Conservation (phyloP, 2,329 filamentous ascomycete genomes). For the Emergomyces pasteurianus region DNA sequence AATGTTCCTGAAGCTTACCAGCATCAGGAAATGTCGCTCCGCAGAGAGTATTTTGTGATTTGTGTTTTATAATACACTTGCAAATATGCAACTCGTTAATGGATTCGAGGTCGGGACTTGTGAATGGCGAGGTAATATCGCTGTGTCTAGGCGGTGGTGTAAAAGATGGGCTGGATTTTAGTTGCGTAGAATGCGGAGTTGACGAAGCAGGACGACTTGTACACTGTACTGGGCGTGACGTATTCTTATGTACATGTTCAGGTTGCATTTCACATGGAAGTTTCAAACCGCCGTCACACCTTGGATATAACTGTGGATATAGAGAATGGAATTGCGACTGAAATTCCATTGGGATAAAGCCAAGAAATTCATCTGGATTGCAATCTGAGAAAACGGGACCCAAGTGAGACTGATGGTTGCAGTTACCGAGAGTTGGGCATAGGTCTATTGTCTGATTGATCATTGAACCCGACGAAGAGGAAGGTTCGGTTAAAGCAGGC, state of each 20-base stretch:
- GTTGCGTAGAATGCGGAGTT: not conserved
- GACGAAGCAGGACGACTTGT: not conserved
- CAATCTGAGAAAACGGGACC: not conserved
- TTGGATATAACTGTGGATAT: conserved; percentile 22
- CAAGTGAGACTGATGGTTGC: conserved; percentile 4
- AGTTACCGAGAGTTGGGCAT: conserved; percentile 18
- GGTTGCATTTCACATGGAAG: conserved; percentile 11
- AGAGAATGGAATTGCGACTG: conserved; percentile 22
- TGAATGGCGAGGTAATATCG: conserved; percentile 24
- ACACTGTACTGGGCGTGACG: not conserved
- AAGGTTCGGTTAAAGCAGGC: not conserved
- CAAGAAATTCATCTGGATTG: conserved; percentile 15
- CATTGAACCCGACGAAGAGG: not conserved
- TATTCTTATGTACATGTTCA: conserved; percentile 13
- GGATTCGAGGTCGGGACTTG: conserved; percentile 23
- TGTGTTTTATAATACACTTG: conserved; percentile 21
- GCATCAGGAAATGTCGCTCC: conserved; percentile 25
- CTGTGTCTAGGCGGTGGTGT: conserved; percentile 26
- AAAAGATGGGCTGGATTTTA: conserved; percentile 19
- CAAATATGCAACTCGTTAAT: conserved; percentile 28
- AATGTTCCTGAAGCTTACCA: conserved; percentile 29
- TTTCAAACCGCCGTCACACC: conserved; percentile 19
- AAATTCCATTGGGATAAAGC: conserved; percentile 13
- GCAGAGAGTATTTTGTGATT: conserved; percentile 16
- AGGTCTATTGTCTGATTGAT: conserved; percentile 27